phyloP scores from a whole-genome alignment of 2,329 filamentous ascomycete genomes.

The Alternaria viburni region DNA sequence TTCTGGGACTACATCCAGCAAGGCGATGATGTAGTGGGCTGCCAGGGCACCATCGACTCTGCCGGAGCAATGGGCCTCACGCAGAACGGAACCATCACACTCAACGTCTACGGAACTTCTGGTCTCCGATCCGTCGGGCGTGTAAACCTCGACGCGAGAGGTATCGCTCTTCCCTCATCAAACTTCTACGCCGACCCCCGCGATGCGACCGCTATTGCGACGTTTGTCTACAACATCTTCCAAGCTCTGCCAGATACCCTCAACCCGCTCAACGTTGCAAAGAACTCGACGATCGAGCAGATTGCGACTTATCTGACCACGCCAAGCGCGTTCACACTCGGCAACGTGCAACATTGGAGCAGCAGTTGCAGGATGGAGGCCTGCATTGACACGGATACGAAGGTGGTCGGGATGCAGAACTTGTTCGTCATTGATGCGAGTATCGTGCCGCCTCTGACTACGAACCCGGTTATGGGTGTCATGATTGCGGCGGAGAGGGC shows the following conservation, averaged over 20 bases:
- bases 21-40: conserved; percentile 52
- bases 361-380: conserved; percentile 58
- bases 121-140: conserved; percentile 58
- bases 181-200: conserved; percentile 56
- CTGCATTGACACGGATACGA: conserved; percentile 58
- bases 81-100: conserved; percentile 57
- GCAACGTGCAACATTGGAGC: conserved; percentile 62
- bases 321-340: conserved; percentile 55
- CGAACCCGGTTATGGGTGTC: conserved; percentile 62
- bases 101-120: conserved; percentile 65
- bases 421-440: conserved; percentile 60
- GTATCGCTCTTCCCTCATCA: conserved; percentile 51
- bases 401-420: conserved; percentile 58
- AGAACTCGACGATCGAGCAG: conserved; percentile 55
- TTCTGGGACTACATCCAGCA: conserved; percentile 60
- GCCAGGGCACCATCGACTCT: conserved; percentile 62
- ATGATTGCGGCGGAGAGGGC: conserved; percentile 62
- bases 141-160: conserved; percentile 55
- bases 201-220: conserved; percentile 57
- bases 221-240: conserved; percentile 61
- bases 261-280: conserved; percentile 57
- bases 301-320: conserved; percentile 60
- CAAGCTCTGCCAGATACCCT: conserved; percentile 53
- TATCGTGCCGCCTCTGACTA: conserved; percentile 58
- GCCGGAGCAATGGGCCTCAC: conserved; percentile 53